phyloP scores from a whole-genome alignment of 192 early-diverging fungal genomes.

The Backusella tuberculispora region DNA sequence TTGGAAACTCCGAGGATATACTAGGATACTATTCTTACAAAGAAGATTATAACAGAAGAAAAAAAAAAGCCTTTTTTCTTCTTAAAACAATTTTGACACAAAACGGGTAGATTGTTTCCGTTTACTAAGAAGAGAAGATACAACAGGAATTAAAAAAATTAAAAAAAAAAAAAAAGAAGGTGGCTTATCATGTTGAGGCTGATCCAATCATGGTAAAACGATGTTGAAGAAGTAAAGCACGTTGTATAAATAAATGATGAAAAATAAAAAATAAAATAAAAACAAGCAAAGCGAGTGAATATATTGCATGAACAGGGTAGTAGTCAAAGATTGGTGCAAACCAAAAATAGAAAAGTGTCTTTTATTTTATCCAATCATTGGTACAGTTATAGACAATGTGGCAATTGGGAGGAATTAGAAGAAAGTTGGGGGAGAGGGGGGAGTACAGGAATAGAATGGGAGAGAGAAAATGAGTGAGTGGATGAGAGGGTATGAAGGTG shows the following conservation, averaged over 20 bases:
- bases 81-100: too few relatives aligned
- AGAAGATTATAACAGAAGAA: neutral
- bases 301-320: conserved; percentile 5
- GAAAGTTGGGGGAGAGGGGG: conserved; percentile 4
- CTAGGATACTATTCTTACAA: neutral
- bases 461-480: neutral
- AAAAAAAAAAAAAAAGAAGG: neutral
- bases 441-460: neutral
- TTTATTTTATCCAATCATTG: neutral
- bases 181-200: neutral
- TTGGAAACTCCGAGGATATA: neutral
- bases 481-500: too few relatives aligned
- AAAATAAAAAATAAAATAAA: neutral
- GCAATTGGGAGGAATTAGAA: neutral
- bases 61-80: too few relatives aligned
- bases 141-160: neutral
- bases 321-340: neutral
- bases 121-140: too few relatives aligned
- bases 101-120: too few relatives aligned
- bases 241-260: neutral
- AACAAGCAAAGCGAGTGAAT: neutral
- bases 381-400: neutral
- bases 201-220: neutral
- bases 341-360: neutral
- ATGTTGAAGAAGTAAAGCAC: neutral